A percentile compares a stretch with the other conserved stretches of the same genome.
Conservation (phyloP, 441 rosid species). For the Arabidopsis hybrid region DNA sequence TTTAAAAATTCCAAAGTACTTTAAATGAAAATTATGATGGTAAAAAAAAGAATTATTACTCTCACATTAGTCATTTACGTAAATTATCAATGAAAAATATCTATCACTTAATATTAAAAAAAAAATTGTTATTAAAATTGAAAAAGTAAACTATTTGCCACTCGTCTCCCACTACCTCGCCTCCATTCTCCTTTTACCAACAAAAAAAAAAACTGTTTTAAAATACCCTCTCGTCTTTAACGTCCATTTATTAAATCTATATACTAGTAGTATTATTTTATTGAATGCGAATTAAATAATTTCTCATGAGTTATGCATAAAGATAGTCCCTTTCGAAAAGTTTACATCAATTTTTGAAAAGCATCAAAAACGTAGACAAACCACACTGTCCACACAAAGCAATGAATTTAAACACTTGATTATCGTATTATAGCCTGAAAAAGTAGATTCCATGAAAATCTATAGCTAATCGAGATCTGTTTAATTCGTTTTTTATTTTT, state of each 20-base stretch:
- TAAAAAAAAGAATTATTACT: neutral
- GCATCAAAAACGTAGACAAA: constrained; percentile 40
- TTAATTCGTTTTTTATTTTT: neutral
- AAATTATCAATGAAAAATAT: constrained; percentile 5
- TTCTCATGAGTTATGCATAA: constrained; percentile 15
- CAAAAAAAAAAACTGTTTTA: neutral
- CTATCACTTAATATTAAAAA: neutral
- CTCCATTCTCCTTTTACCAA: constrained; percentile 14
- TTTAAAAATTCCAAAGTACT: neutral
- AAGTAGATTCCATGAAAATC: constrained; percentile 38
- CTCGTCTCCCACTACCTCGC: constrained; percentile 46
- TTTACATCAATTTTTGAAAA: constrained; percentile 38
- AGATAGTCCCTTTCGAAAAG: constrained; percentile 46
- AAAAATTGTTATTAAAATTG: neutral
- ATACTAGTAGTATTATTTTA: neutral
- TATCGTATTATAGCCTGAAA: constrained; percentile 25
- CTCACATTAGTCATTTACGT: neutral
- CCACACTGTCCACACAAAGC: constrained; percentile 41
- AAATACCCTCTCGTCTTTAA: constrained; percentile 27
- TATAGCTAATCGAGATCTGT: constrained; percentile 31
- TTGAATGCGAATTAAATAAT: constrained; percentile 11
- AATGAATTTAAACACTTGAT: constrained; percentile 29
- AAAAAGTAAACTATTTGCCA: constrained; percentile 43
- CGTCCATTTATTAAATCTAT: constrained; percentile 8
- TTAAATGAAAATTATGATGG: neutral